These are phyloP conservation scores for Cladosporium phlei DNA, from an alignment of 2,329 filamentous ascomycete genomes.

Conservation along the genomic window DNA sequence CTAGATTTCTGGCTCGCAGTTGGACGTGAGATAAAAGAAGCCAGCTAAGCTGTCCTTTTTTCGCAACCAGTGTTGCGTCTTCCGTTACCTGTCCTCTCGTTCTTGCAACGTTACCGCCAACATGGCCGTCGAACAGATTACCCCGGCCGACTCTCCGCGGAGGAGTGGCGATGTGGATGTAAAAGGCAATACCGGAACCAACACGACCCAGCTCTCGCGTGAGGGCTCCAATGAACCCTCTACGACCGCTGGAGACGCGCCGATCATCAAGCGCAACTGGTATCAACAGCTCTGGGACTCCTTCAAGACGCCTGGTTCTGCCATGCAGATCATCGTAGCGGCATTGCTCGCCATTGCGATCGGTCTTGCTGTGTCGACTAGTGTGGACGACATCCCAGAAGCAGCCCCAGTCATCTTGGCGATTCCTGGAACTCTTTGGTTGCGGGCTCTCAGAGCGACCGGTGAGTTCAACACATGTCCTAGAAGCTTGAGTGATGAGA, in stretches of 20 bases:
- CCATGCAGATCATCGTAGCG: slow-evolving; percentile 48
- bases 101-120: background rate
- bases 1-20: background rate
- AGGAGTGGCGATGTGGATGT: background rate
- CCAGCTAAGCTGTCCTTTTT: background rate
- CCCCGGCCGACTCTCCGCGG: background rate
- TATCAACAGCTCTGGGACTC: slow-evolving; percentile 33
- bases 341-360: slow-evolving; percentile 48
- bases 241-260: background rate
- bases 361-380: slow-evolving; percentile 43
- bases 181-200: background rate
- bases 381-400: slow-evolving; percentile 41
- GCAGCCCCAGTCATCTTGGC: slow-evolving; percentile 41
- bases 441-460: slow-evolving; percentile 46
- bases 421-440: slow-evolving; percentile 49
- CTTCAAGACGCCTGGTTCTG: slow-evolving; percentile 42
- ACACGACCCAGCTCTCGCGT: background rate
- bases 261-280: slow-evolving; percentile 10
- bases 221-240: slow-evolving; percentile 9
- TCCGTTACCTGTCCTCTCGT: background rate
- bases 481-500: too few species aligned
- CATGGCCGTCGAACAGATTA: slow-evolving; percentile 13
- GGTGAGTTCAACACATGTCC: slow-evolving; percentile 28
- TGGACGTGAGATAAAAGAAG: slow-evolving; percentile 3
- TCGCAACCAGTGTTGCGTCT: background rate